Evolutionary conservation across 192 early-diverging fungal genomes (phyloP), one percentile per base, ranked within the genome.

Genomic region (Coemansia sp.): DNA sequence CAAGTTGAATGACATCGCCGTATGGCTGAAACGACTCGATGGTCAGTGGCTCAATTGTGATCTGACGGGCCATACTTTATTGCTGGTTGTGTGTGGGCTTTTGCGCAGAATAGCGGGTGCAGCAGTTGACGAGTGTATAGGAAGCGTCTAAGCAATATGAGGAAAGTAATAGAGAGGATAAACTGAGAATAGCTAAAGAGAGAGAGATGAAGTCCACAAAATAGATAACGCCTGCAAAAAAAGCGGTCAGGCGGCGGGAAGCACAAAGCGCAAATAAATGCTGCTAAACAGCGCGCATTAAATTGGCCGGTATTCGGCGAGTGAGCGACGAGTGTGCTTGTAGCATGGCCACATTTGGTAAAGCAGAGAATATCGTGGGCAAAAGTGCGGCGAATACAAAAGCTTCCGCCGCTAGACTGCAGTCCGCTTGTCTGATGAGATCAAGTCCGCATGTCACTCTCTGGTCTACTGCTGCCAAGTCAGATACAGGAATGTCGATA

Each of bases 1-100:
- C 76, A 16, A 84, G 77, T 67, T 91, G 85, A 46, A 95, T 89
- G 22, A 95, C 87, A 54, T 94, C 84, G 51, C 93, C 93, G 77
- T 88, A 95, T 15, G 92, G 85, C 49, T 85, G 85, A 74, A 89
- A 94, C 1, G 82, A 86, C 11, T 90, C 89, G 63, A 84, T 80
- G 43, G 92, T 91, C 51, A 95, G 85, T 13, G 89, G 87, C 51
- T 86, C 80, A 10, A 91, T 88, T 40, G 74, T 73, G 55, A 91
- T 78, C n/a, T 75, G 74, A 61, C 60, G 66, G 13, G 60, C 27
- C 72, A 74, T 77, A 49, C 22, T 59, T 27, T 69, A 10, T 22
- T 60, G 5, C 43, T 15, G 55, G 31, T 6, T 11, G 46, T 29
- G 42, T 41, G 61, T 22, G 34, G 8, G n/a, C n/a, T 36, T 36